Base-by-base conservation (phyloP, 83 land plant genomes). In the Thuja plicata region DNA sequence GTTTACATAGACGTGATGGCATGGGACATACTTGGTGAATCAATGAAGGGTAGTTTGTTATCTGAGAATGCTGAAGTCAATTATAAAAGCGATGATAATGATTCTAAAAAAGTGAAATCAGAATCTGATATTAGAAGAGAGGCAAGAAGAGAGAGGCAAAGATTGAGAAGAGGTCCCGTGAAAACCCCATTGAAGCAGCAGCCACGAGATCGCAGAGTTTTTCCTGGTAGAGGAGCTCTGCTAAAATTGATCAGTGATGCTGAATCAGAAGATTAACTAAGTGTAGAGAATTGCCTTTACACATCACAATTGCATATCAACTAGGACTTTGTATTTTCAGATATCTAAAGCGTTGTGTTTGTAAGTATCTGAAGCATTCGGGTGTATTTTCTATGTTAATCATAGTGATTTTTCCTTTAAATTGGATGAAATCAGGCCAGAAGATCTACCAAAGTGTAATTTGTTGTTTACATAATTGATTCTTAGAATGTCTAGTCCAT, bases 1-100 rank as follows among this genome's bases (percentile, higher is more conserved):
- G 89, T 91, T 55, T 96, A 95, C 91, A 71, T 55, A 60, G 97
- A 96, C 93, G 84, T 95, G 24, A 34, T 96, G n/a, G 97, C 94
- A 89, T 96, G 96, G 97, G 96, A 95, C 88, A 89, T 89, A 27
- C 94, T 96, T 10, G 90, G 93, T 87, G 89, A 84, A 19, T 41
- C 93, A 9, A 70, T 91, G 76, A 40, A 15, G 46, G 94, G 94
- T 21, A 81, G 92, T 57, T 66, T 24, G 30, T 24, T 27, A 66
- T 66, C 71, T 66, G 71, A 66, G 0, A 66, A 66, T 66, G n/a
- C 8, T 66, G 71, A 66, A 66, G 71, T 27, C 30, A 66, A 66
- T 66, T 0, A 27, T 66, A 66, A 66, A n/a, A 27, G n/a, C n/a
- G 8, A 66, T 66, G 71, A 0, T 7, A 27, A 66, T 66, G 9